Evolutionary conservation across 2,329 filamentous ascomycete genomes (phyloP).

Genomic region (Paecilomyces variotii): DNA sequence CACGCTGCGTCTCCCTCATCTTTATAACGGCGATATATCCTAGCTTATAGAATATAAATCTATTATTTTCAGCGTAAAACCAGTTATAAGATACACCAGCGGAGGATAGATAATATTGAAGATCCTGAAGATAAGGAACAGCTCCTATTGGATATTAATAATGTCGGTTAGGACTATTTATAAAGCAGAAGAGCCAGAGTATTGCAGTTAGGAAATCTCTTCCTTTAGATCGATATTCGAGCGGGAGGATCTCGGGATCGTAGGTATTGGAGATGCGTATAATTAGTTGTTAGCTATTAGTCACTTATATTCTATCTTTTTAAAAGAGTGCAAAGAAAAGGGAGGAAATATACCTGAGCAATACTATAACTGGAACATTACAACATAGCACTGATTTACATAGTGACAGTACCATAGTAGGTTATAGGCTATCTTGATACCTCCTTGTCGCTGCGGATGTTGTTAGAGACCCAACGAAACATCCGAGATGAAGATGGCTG

Average conservation of each 20-base stretch:
- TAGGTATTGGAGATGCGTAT: no score
- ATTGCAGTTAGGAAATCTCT: constrained; percentile 15
- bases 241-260: constrained; percentile 10
- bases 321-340: not conserved
- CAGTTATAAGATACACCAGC: constrained; percentile 9
- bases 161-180: constrained; percentile 42
- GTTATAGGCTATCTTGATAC: constrained; percentile 48
- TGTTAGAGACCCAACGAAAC: no score
- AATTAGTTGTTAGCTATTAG: no score
- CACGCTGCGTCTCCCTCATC: constrained; percentile 1
- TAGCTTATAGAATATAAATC: constrained; percentile 3
- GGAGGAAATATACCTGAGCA: constrained; percentile 28
- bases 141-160: constrained; percentile 3
- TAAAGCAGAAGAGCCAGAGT: constrained; percentile 48
- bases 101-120: constrained; percentile 4
- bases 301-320: no score
- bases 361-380: constrained; percentile 45
- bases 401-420: constrained; percentile 48
- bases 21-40: constrained; percentile 1
- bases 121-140: constrained; percentile 4
- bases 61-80: constrained; percentile 1
- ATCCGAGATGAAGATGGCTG: constrained; percentile 41
- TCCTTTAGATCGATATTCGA: constrained; percentile 10
- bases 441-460: no score
- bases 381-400: constrained; percentile 52